Base-by-base conservation (phyloP, 2,329 filamentous ascomycete species). In the Cryphonectria carpinicola region DNA sequence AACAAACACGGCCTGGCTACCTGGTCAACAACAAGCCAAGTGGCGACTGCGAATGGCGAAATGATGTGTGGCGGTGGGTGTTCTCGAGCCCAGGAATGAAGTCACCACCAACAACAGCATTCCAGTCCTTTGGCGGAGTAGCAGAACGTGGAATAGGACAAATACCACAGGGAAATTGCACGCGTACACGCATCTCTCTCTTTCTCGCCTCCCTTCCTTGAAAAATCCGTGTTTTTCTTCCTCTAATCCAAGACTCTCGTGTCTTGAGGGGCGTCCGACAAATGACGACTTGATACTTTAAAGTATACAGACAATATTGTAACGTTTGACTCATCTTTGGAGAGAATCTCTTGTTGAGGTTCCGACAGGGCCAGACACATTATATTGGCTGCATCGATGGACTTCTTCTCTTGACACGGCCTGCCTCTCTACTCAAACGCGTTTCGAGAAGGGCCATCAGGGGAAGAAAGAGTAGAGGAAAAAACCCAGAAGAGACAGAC, bases 41-140 rank as follows among this genome's bases (percentile, higher is more conserved):
- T 49, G 46, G 52, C 52, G n/a, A 56, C 25, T 56, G 13, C n/a
- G 52, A 7, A n/a, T 10, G 25, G 28, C 25, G 10, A 61, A 39
- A 13, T 37, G 41, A 39, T 39, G 22, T n/a, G 46, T 49, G 28
- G 25, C 7, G 28, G n/a, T 35, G 25, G 22, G 49, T 65, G 67
- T 70, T 70, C 67, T 71, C 63, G 68, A 43, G 35, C 32, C 46
- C 35, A 67, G 68, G 70, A 72, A 72, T 52, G 70, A 28, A n/a
- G 69, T 68, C 46, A 62, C 68, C 68, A 65, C 54, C 63, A 62
- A 68, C 70, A 70, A 70, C 68, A 39, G 54, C 70, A 72, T 72
- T 72, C 70, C 70, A 72, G 68, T 65, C 63, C 58, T 39, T 28
- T 1, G 28, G 52, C 43, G 58, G 62, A 61, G 35, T 49, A 43